Conservation (phyloP, 192 early-diverging fungal genomes). For the Pilobolus umbonatus region DNA sequence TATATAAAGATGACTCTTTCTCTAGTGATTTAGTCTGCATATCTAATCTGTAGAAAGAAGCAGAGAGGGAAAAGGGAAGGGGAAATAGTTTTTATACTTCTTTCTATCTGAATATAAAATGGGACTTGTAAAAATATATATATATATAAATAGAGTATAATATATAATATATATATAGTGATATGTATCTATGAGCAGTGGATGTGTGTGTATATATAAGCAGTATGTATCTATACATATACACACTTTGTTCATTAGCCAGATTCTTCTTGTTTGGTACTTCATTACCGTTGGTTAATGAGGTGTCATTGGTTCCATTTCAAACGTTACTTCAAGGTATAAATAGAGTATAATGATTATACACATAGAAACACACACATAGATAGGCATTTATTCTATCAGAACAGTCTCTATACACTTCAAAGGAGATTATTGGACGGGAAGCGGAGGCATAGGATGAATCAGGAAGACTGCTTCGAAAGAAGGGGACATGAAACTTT, state of each 20-base stretch:
- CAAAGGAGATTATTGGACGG: not conserved
- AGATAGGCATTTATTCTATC: not conserved
- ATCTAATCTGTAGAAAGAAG: conserved; percentile 3
- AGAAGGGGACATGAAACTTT: conserved; percentile 7
- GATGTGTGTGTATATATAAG: conserved; percentile 8
- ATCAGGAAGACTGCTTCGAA: conserved; percentile 3
- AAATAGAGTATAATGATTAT: not conserved
- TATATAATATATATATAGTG: conserved; percentile 1
- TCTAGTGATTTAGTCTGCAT: conserved; percentile 1
- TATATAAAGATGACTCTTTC: not conserved
- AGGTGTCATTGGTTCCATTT: not conserved
- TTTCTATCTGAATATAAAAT: conserved; percentile 6
- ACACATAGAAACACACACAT: not conserved
- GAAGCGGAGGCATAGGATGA: conserved; percentile 4
- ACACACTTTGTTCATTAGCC: not conserved
- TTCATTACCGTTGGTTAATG: not conserved
- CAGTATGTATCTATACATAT: not conserved
- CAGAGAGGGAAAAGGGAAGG: not conserved
- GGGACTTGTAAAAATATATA: conserved; percentile 15
- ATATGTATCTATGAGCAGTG: not conserved
- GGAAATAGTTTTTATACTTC: not conserved
- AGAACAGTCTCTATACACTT: conserved; percentile 7
- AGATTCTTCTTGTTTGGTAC: not conserved
- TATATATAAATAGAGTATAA: not conserved
- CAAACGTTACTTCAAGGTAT: not conserved